A percentile compares a stretch with the other conserved stretches of the same genome.
These are phyloP conservation scores for Rhizophagus clarus DNA, from an alignment of 192 early-diverging fungal species.

Conservation along the genomic window DNA sequence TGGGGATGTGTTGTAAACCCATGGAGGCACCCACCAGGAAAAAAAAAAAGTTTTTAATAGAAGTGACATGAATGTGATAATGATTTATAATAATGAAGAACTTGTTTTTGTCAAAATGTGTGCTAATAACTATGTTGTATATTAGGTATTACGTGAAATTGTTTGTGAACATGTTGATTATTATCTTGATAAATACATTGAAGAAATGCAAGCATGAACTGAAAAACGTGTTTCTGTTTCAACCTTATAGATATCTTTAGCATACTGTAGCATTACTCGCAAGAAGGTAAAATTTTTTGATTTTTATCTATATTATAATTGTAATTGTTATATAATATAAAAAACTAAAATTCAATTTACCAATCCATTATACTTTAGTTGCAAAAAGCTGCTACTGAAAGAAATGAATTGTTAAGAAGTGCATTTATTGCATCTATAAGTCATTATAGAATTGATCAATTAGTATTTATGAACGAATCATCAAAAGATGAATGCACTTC, in stretches of 20 bases:
- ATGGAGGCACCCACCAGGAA: no score
- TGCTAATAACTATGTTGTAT: not conserved
- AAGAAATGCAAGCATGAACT: not conserved
- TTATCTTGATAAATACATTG: slow-evolving; percentile 1
- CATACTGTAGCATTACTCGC: not conserved
- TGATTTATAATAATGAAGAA: no score
- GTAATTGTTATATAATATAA: no score
- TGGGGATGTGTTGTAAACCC: no score
- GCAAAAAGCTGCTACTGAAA: not conserved
- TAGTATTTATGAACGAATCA: no score
- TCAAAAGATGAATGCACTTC: not conserved
- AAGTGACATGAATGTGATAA: no score
- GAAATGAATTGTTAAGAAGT: slow-evolving; percentile 7
- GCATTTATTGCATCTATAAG: no score
- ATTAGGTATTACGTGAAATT: not conserved
- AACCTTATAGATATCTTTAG: not conserved
- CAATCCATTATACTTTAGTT: not conserved
- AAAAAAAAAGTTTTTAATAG: no score
- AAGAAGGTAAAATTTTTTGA: slow-evolving; percentile 7
- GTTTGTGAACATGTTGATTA: not conserved
- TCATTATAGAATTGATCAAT: no score
- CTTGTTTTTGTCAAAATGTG: no score
- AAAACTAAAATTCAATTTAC: no score
- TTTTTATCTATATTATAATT: not conserved
- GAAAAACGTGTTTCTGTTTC: not conserved